Conservation (phyloP, 768 basidiomycete genomes). For the Rhizopogon vesiculosus region DNA sequence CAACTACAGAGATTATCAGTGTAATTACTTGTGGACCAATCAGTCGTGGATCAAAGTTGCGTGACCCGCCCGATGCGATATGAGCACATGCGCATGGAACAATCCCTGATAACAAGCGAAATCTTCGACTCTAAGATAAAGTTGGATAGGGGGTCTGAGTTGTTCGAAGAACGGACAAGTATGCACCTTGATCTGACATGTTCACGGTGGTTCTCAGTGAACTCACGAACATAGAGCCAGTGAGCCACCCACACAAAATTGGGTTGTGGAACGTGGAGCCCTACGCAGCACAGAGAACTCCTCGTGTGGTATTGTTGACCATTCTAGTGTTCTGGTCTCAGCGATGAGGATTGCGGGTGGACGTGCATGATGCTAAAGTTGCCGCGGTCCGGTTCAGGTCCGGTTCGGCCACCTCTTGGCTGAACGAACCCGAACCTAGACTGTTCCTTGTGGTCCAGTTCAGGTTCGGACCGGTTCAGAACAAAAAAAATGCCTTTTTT, state of each 20-base stretch:
- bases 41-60: neutral
- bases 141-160: neutral
- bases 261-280: neutral
- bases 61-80: neutral
- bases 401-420: too few species aligned
- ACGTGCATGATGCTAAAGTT: too few species aligned
- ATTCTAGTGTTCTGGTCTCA: neutral
- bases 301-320: neutral
- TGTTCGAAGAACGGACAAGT: too few species aligned
- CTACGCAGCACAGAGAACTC: too few species aligned
- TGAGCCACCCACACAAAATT: neutral
- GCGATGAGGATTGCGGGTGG: neutral
- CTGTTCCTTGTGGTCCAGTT: too few species aligned
- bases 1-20: neutral
- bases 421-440: too few species aligned
- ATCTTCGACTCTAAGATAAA: neutral
- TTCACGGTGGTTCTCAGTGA: neutral
- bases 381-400: too few species aligned
- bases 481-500: too few species aligned
- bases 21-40: neutral
- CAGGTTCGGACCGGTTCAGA: too few species aligned
- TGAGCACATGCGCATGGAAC: neutral
- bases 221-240: neutral
- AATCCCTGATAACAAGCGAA: too few species aligned
- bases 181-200: too few species aligned